Base-by-base conservation (phyloP, 2,329 filamentous ascomycete species). In the Pestalotiopsis sp. region DNA sequence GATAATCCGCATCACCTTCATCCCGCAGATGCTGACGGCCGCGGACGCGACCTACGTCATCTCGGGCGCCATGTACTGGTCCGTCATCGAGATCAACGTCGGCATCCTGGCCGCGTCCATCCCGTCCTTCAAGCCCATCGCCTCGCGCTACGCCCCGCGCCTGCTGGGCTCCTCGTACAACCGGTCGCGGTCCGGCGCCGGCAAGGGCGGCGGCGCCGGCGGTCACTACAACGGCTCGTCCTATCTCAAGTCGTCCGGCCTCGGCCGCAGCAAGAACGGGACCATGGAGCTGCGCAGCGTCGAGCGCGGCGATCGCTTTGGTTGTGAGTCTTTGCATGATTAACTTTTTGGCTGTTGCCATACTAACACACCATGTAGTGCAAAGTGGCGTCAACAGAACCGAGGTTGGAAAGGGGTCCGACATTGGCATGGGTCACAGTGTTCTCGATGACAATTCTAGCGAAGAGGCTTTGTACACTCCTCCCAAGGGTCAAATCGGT, bases 1-100 rank as follows among this genome's bases (percentile, higher is more conserved):
- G 6, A 82, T 84, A 66, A 78, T 84, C 56, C 80, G 82, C 66
- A 82, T 84, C 65, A 82, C 80, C 26, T 82, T 79, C 52, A 79
- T 84, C 67, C 81, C 81, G 3, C 66, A 74, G 44, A 82, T 83
- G 78, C 78, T 83, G 55, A 74, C 71, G 20, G 77, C 77, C 22
- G 57, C 66, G 11, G 78, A 80, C 68, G 68, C 75, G 6, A 80
- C 78, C 17, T 80, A 74, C 70, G 76, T 74, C 60, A 79, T 79
- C 40, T 71, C 77, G 44, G 75, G 75, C 38, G 78, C 82, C 59
- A 83, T 83, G 78, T 82, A 83, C 72, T 79, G 77, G 77, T 76
- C 75, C 14, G 72, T 73, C 40, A 76, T 80, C 68, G 77, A 80
- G 68, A 74, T 75, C 63, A 79, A 79, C 68, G 72, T 78, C 35